Percentiles rank a stretch among this genome's conserved stretches.
phyloP scores from a whole-genome alignment of 164 flowering plant species.

The Tetracentron sinense region DNA sequence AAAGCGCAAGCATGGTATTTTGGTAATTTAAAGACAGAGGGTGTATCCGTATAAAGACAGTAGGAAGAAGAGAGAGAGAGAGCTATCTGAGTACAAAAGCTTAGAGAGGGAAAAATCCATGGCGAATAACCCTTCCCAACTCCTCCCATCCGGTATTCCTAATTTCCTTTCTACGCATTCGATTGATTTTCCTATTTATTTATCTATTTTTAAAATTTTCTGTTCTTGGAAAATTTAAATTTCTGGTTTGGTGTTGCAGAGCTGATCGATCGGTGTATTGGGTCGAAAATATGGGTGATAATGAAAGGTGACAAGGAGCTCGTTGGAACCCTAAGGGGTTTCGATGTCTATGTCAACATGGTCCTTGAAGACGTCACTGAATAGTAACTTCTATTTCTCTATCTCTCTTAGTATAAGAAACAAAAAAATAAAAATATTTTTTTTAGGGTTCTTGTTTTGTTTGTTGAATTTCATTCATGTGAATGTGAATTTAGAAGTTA shows the following conservation, averaged over 20 bases:
- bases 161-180: not conserved
- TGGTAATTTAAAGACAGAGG: no score
- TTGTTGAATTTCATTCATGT: not conserved
- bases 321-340: conserved; percentile 88
- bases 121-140: conserved; percentile 85
- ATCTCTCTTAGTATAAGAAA: no score
- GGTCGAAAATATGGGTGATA: conserved; percentile 97
- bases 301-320: conserved; percentile 99
- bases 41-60: no score
- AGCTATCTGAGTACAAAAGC: no score
- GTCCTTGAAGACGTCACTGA: conserved; percentile 98
- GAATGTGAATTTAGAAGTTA: no score
- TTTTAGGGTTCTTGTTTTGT: not conserved
- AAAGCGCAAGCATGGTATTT: no score
- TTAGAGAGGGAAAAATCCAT: conserved; percentile 17
- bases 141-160: conserved; percentile 65
- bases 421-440: no score
- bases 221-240: no score
- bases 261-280: conserved; percentile 93
- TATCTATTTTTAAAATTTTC: no score
- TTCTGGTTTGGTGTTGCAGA: conserved; percentile 43
- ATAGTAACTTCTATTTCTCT: conserved; percentile 48
- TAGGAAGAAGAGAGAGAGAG: no score
- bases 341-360: conserved; percentile 97
- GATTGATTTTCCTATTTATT: no score